Conservation (phyloP, 108 stramenopile species). For the Fistulifera solaris region DNA sequence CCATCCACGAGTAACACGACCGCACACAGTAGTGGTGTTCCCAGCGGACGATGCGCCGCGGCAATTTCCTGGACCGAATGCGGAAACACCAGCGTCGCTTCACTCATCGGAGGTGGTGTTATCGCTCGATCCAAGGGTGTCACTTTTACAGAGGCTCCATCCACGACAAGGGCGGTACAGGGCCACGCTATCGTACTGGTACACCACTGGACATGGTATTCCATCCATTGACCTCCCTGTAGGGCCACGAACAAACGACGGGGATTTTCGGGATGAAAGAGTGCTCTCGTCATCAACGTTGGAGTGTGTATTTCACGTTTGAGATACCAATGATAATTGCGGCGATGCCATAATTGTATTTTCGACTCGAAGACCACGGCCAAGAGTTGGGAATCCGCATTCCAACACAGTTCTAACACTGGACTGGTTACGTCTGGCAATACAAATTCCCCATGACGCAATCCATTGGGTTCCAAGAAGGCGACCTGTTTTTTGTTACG, state of each 20-base stretch:
- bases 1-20: too few species aligned
- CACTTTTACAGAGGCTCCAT: slow-evolving; percentile 60
- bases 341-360: slow-evolving; percentile 77
- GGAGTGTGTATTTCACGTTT: slow-evolving; percentile 57
- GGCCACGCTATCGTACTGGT: slow-evolving; percentile 39
- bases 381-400: slow-evolving; percentile 61
- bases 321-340: slow-evolving; percentile 89
- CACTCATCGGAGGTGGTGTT: slow-evolving; percentile 83
- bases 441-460: slow-evolving; percentile 70
- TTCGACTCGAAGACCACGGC: slow-evolving; percentile 52
- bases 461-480: slow-evolving; percentile 86
- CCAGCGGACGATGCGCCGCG: slow-evolving; percentile 1
- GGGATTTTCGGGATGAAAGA: slow-evolving; percentile 57
- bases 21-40: too few species aligned
- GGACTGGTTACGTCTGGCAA: slow-evolving; percentile 17
- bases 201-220: slow-evolving; percentile 72
- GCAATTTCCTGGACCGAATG: slow-evolving; percentile 17
- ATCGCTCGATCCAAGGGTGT: slow-evolving; percentile 70
- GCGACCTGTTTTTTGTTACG: slow-evolving; percentile 55
- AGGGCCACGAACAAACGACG: slow-evolving; percentile 24
- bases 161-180: slow-evolving; percentile 58
- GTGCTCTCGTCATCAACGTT: slow-evolving; percentile 9
- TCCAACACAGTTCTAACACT: slow-evolving; percentile 52
- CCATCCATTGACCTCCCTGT: slow-evolving; percentile 19
- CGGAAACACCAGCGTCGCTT: slow-evolving; percentile 33